Evolutionary conservation across 2,329 filamentous ascomycete genomes (phyloP), one percentile per base, ranked within the genome.

Genomic region (Colletotrichum sp.): DNA sequence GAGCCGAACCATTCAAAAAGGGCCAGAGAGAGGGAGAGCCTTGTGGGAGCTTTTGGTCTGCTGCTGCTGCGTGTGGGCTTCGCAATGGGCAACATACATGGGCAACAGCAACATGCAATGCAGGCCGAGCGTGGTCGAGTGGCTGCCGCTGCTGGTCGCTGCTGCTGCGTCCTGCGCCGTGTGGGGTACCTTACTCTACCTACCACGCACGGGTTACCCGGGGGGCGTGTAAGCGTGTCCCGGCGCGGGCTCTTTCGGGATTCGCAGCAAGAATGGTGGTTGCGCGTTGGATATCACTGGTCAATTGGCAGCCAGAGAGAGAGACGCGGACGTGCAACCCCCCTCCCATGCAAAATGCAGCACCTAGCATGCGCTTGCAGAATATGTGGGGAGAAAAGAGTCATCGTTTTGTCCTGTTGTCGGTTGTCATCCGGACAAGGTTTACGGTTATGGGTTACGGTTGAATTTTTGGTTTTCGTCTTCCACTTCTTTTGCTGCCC

Each of bases 211-310:
- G 18, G 57, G 26, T 32, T 60, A 52, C 44, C 44, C 44, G 62
- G 34, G 39, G 44, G 44, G 44, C 44, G 44, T 52, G 44, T 52
- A 52, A 52, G 44, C 44, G 44, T 52, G 44, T 52, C 44, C 44
- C 44, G 44, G 44, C 44, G n/a, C 44, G 44, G 44, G 44, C 44
- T 52, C 44, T 52, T 52, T 52, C 44, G 44, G 44, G 44, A 52
- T 52, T 52, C 44, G n/a, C 44, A 52, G n/a, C 6, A 5, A 21
- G 44, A 52, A 24, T 13, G 44, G 44, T 52, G n/a, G 44, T 72
- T 75, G 73, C 73, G 73, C 69, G 24, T 36, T 36, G 34, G 62
- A 72, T 65, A 28, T 67, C 34, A 75, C 57, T 75, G 73, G 73
- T 75, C 73, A 75, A 75, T 75, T 64, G 73, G 36, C 28, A 21